Base-by-base conservation (phyloP, 345 rosid genomes). In the Heritiera littoralis region DNA sequence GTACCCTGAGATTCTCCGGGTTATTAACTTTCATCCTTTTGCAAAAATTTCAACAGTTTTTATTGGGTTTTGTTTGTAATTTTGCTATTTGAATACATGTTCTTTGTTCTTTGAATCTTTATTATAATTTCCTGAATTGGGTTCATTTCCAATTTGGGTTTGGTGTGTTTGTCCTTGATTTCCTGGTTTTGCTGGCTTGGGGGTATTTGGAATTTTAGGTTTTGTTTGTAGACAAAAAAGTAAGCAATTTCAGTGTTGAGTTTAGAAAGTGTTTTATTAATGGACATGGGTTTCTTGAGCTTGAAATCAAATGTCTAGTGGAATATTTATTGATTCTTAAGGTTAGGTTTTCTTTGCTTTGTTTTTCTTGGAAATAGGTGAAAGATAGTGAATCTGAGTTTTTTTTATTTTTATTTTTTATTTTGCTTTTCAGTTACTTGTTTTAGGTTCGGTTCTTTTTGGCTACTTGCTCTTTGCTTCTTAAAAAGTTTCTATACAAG, bases 131-230 rank as follows among this genome's bases (percentile, higher is more conserved):
- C 18, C 5, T 54, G 5, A 54, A 32, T 72, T 72, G 48, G 30
- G 48, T 72, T 72, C 15, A 54, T 18, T 71, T 72, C 63, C 8
- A 54, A n/a, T 49, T 73, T 73, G 64, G 76, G 32, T 35, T 35
- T 55, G 48, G 49, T 38, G n/a, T 54, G 0, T 35, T 54, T 17
- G 51, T 71, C 75, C 43, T 71, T 2, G 13, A 18, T 48, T 48
- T 28, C 74, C 15, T 68, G 52, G 74, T 46, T 69, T 68, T 68
- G 14, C 20, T 40, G 15, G 55, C 0, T n/a, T 69, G 13, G 13
- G 20, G 58, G 20, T 49, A 13, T 71, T 49, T 49, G 58, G 23
- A 71, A 49, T 30, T 71, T 14, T 71, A 7, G 58, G 59, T 28
- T 71, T 51, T 49, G 40, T 69, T 69, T 46, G 56, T 66, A 15